Evolutionary conservation across 2,329 filamentous ascomycete genomes (phyloP), one percentile per base, ranked within the genome.

Genomic region (Fusarium sp.): DNA sequence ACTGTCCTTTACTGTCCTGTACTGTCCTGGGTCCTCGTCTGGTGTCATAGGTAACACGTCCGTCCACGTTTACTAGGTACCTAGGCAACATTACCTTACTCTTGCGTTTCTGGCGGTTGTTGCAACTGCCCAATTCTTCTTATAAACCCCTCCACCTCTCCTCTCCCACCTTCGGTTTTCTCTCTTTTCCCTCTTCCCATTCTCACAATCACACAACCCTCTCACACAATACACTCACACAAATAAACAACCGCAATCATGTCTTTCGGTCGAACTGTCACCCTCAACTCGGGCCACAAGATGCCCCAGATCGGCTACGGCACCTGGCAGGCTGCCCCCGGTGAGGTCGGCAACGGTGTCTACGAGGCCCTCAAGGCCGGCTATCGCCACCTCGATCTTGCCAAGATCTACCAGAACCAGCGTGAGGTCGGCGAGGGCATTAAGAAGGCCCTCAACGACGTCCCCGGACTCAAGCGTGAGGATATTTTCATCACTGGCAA

Each of bases 401-500:
- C 83, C 79, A 84, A 84, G 79, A 79, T 84, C 72, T 93, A 93
- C 80, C 85, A 88, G 80, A 93, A 93, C 82, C 91, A 90, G 81
- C 80, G 79, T 19, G 88, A 90, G 78, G 87, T 90, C 38, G 88
- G 86, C 38, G 79, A 86, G 74, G 88, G 87, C 38, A 86, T 90
- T 75, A 84, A 84, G 79, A 81, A 81, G 76, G 84, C 83, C 48
- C 72, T 83, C 31, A 78, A 78, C 11, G 83, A 85, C 55, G 82
- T 88, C 66, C 83, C 85, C 18, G 87, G 86, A 45, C 82, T 90
- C 27, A 84, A 86, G 76, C 85, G 87, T 19, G 82, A 85, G 72
- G 84, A 89, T 73, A 86, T 90, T 78, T 90, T 88, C 82, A 83
- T 90, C 75, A 93, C 91, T 61, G 91, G 90, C 73, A 93, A 93